Percentiles rank a stretch among this genome's conserved stretches.
These are phyloP conservation scores for Musa itinerans DNA, from an alignment of 176 grass and related monocot genomes.

Conservation along the genomic window DNA sequence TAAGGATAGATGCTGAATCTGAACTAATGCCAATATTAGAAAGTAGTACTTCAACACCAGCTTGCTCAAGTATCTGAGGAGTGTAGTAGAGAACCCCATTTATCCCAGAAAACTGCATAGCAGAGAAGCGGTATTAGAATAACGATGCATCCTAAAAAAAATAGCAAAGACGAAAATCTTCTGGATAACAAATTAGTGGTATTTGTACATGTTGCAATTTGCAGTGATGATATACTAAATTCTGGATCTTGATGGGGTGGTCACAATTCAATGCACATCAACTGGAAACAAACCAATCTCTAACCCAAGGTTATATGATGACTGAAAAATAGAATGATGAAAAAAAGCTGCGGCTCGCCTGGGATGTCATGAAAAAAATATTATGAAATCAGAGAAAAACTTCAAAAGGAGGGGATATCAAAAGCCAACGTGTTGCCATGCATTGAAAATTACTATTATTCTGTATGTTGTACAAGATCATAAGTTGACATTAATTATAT, in stretches of 20 bases:
- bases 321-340: background rate
- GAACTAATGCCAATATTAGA: constrained; percentile 79
- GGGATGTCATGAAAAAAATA: too few relatives aligned
- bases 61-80: constrained; percentile 84
- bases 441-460: too few relatives aligned
- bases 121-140: constrained; percentile 10
- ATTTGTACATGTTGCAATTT: background rate
- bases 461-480: too few relatives aligned
- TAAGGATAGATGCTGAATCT: constrained; percentile 82
- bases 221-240: too few relatives aligned
- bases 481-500: too few relatives aligned
- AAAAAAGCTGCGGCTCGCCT: background rate
- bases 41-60: constrained; percentile 69
- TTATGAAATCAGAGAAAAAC: too few relatives aligned
- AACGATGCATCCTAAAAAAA: background rate
- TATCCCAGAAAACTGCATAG: constrained; percentile 72
- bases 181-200: background rate
- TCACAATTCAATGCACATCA: background rate
- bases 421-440: too few relatives aligned
- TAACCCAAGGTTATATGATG: too few relatives aligned
- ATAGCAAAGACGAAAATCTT: background rate
- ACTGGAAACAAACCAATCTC: background rate
- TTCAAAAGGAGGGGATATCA: too few relatives aligned
- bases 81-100: constrained; percentile 94
- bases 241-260: background rate